These are phyloP conservation scores for Plenodomus lindquistii DNA, from an alignment of 2,329 filamentous ascomycete genomes.

Conservation along the genomic window DNA sequence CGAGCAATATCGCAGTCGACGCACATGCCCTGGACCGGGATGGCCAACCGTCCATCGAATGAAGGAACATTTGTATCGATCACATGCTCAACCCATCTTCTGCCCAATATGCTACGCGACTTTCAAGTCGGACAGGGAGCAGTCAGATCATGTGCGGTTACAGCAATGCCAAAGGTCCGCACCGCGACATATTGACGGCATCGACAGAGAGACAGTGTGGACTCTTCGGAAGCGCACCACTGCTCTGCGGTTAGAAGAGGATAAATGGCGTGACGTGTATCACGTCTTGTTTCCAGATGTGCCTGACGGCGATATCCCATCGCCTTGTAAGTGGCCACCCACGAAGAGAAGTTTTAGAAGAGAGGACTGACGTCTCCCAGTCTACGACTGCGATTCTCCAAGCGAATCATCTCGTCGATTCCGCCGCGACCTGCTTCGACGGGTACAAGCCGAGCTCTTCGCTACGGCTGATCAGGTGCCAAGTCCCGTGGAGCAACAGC, in stretches of 20 bases:
- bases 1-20: constrained; percentile 38
- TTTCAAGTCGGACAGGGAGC: constrained; percentile 39
- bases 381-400: constrained; percentile 39
- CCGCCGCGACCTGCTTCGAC: constrained; percentile 39
- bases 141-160: constrained; percentile 40
- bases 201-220: constrained; percentile 44
- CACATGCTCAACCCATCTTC: constrained; percentile 43
- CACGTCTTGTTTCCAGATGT: constrained; percentile 43
- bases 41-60: constrained; percentile 48
- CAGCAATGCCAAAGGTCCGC: constrained; percentile 24
- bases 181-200: constrained; percentile 41
- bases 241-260: constrained; percentile 33
- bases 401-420: constrained; percentile 33
- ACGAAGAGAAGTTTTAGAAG: too few species aligned
- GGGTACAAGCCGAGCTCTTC: constrained; percentile 39
- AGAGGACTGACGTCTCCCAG: constrained; percentile 18
- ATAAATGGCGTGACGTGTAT: constrained; percentile 48
- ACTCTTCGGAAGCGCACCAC: constrained; percentile 43
- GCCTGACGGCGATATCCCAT: constrained; percentile 32
- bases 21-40: constrained; percentile 44
- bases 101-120: constrained; percentile 46
- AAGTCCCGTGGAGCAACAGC: constrained; percentile 26
- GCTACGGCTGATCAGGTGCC: constrained; percentile 23
- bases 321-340: constrained; percentile 36
- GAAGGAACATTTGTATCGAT: constrained; percentile 49